phyloP scores from a whole-genome alignment of 192 early-diverging fungal species.

The Backusella macrospora region DNA sequence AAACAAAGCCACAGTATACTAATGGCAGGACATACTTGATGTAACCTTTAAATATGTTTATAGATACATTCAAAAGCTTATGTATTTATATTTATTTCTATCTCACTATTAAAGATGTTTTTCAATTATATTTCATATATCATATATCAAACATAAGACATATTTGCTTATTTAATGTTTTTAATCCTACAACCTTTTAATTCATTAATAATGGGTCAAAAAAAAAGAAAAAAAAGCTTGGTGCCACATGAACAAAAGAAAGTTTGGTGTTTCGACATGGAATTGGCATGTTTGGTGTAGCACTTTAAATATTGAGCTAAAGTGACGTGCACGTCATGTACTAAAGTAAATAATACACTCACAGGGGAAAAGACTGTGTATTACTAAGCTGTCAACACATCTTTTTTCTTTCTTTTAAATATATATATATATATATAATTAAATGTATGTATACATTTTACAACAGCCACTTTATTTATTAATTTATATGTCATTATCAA shows the following conservation, averaged over 20 bases:
- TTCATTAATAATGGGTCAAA: neutral
- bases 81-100: too few species aligned
- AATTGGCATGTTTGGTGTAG: constrained; percentile 8
- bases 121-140: too few species aligned
- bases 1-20: constrained; percentile 16
- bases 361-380: neutral
- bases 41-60: too few species aligned
- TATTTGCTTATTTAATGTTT: too few species aligned
- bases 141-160: too few species aligned
- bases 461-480: too few species aligned
- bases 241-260: neutral
- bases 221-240: neutral
- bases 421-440: neutral
- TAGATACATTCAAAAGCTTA: too few species aligned
- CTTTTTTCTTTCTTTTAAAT: neutral
- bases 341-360: neutral
- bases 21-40: neutral
- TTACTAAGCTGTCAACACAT: neutral
- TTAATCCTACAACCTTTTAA: too few species aligned
- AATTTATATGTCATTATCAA: neutral
- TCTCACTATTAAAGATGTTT: too few species aligned
- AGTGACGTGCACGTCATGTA: constrained; percentile 10
- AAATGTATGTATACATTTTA: neutral
- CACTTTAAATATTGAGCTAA: constrained; percentile 7
- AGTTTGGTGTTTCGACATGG: constrained; percentile 11